Evolutionary conservation across 495 filamentous ascomycete genomes (phyloP).

Genomic region (Aspergillus heteromorphus): DNA sequence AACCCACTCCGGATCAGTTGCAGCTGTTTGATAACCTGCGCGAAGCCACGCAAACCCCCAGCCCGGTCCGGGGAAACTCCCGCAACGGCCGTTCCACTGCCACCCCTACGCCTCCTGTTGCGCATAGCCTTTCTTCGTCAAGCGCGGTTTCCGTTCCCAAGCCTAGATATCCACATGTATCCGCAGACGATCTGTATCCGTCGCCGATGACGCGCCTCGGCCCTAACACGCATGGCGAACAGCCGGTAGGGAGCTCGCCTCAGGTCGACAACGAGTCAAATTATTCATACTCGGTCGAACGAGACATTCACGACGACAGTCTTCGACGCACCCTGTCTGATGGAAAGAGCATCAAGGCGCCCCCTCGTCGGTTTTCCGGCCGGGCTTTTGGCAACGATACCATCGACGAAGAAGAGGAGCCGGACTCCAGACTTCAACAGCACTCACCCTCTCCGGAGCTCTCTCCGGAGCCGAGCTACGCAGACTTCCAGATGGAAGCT

Average conservation of each 20-base stretch:
- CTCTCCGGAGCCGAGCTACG: not conserved
- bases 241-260: constrained; percentile 17
- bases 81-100: constrained; percentile 22
- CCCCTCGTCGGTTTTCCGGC: constrained; percentile 39
- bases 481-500: not conserved
- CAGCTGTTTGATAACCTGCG: constrained; percentile 33
- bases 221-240: constrained; percentile 6
- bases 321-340: constrained; percentile 32
- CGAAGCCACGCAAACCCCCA: constrained; percentile 21
- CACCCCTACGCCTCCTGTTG: constrained; percentile 38
- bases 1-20: constrained; percentile 38
- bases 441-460: not conserved
- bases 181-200: constrained; percentile 28
- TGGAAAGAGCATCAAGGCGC: constrained; percentile 34
- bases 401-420: constrained; percentile 31
- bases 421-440: constrained; percentile 2
- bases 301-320: constrained; percentile 38
- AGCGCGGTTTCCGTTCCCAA: constrained; percentile 21
- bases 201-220: constrained; percentile 24
- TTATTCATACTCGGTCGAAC: constrained; percentile 37
- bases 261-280: constrained; percentile 34
- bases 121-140: constrained; percentile 30
- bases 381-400: constrained; percentile 26
- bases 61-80: constrained; percentile 4
- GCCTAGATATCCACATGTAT: constrained; percentile 20